Percentiles rank a stretch among this genome's conserved stretches.
Evolutionary conservation across 805 yeast genomes (phyloP).

Genomic region (Saccharomycopsis javanensis): DNA sequence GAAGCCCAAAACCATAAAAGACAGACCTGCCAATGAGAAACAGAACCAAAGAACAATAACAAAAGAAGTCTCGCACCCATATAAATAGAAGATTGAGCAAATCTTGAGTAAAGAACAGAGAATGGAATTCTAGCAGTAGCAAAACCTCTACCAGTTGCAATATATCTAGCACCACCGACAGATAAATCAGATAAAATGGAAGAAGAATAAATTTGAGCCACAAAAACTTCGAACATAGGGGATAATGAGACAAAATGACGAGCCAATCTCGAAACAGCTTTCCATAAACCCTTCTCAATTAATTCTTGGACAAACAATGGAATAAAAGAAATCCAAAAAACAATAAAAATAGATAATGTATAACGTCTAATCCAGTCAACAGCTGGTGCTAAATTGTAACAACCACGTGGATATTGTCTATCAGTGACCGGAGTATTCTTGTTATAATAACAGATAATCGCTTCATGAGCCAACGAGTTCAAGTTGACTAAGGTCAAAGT

Average conservation of each 20-base stretch:
- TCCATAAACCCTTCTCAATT: conserved; percentile 75
- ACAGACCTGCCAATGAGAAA: conserved; percentile 75
- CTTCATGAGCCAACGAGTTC: conserved; percentile 69
- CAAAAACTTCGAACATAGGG: conserved; percentile 90
- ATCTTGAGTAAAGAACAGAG: conserved; percentile 60
- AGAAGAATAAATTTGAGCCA: conserved; percentile 83
- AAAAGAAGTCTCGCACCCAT: conserved; percentile 63
- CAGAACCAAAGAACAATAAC: conserved; percentile 63
- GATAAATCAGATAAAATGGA: conserved; percentile 66
- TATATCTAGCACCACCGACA: conserved; percentile 87
- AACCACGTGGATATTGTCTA: conserved; percentile 66
- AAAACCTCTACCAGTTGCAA: conserved; percentile 90
- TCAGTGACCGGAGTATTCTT: conserved; percentile 64
- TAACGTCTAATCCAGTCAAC: conserved; percentile 83
- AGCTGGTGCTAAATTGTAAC: conserved; percentile 80
- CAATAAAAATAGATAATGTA: conserved; percentile 82
- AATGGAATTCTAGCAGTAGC: conserved; percentile 78
- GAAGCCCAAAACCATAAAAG: conserved; percentile 70
- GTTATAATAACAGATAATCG: conserved; percentile 58
- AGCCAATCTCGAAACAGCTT: conserved; percentile 59
- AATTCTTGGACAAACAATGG: conserved; percentile 84
- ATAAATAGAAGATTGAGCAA: conserved; percentile 68
- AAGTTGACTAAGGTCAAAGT: conserved; percentile 70
- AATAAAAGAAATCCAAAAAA: conserved; percentile 83
- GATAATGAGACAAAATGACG: conserved; percentile 74